Evolutionary conservation across 2,329 filamentous ascomycete species (phyloP).

Genomic region (Colletotrichum plurivorum): DNA sequence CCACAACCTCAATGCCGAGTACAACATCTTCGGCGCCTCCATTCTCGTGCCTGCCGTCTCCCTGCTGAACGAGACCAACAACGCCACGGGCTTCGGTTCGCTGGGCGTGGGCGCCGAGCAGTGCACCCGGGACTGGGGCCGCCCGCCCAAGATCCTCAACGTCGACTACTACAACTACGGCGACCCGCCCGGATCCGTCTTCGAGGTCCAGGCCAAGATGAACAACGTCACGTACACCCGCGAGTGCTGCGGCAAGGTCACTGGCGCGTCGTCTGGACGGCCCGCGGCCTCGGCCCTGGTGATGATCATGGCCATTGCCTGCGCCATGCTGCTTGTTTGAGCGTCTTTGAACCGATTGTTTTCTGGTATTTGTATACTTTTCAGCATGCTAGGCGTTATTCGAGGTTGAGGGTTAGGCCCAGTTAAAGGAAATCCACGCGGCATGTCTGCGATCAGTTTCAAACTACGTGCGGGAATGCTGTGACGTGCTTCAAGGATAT

Average conservation of each 20-base stretch:
- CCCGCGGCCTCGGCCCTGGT: constrained; percentile 16
- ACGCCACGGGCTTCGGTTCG: constrained; percentile 73
- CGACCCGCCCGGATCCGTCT: constrained; percentile 77
- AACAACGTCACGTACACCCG: constrained; percentile 81
- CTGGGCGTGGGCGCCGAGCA: constrained; percentile 75
- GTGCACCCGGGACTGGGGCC: constrained; percentile 74
- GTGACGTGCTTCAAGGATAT: too few relatives aligned
- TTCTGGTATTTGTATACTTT: too few relatives aligned
- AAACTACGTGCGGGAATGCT: too few relatives aligned
- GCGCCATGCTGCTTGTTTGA: constrained; percentile 33
- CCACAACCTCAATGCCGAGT: constrained; percentile 89
- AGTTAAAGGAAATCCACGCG: too few relatives aligned
- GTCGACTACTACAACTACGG: constrained; percentile 90
- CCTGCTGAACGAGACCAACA: constrained; percentile 80
- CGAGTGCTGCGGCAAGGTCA: constrained; percentile 67
- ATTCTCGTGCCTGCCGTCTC: constrained; percentile 81
- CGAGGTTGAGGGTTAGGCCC: too few relatives aligned
- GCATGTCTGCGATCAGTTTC: too few relatives aligned
- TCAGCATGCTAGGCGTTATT: too few relatives aligned
- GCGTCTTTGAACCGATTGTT: not conserved
- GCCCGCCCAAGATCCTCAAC: constrained; percentile 82
- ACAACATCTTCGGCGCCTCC: constrained; percentile 74
- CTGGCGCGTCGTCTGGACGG: constrained; percentile 40
- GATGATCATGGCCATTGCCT: constrained; percentile 25
- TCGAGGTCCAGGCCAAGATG: constrained; percentile 77